Evolutionary conservation across 1,284 basidiomycete genomes (phyloP).

Genomic region (Ceratobasidium sp.): DNA sequence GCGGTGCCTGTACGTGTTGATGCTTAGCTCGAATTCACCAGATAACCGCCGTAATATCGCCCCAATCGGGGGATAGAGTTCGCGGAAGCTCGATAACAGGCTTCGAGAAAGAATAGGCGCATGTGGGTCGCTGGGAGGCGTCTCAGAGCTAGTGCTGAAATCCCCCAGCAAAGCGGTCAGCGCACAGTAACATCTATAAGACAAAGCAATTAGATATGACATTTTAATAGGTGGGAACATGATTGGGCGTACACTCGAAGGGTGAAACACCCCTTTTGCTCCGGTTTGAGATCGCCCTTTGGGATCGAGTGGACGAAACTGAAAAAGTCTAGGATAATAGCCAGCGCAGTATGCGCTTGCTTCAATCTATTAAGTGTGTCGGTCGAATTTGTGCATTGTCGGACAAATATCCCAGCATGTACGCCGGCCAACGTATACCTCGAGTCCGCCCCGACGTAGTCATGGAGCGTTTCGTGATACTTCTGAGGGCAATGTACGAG

Average conservation of each 20-base stretch:
- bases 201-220: background rate
- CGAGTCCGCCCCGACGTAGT: conserved; percentile 30
- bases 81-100: background rate
- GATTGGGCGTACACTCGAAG: conserved; percentile 16
- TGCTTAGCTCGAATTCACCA: conserved; percentile 7
- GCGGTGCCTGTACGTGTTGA: conserved; percentile 28
- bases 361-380: background rate
- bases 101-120: conserved; percentile 5
- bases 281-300: conserved; percentile 5
- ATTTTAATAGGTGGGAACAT: no score
- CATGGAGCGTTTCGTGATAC: background rate
- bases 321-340: background rate
- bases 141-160: conserved; percentile 6
- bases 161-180: conserved; percentile 25
- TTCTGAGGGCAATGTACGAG: background rate
- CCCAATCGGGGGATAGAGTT: background rate
- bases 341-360: background rate
- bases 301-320: background rate
- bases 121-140: conserved; percentile 7
- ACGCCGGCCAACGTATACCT: conserved; percentile 13
- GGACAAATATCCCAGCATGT: conserved; percentile 5
- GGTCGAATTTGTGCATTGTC: background rate
- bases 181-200: conserved; percentile 1
- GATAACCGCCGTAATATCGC: background rate
- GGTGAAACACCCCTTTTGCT: conserved; percentile 12